phyloP scores from a whole-genome alignment of 2,329 filamentous ascomycete species.

The Arthrinium puccinioides region DNA sequence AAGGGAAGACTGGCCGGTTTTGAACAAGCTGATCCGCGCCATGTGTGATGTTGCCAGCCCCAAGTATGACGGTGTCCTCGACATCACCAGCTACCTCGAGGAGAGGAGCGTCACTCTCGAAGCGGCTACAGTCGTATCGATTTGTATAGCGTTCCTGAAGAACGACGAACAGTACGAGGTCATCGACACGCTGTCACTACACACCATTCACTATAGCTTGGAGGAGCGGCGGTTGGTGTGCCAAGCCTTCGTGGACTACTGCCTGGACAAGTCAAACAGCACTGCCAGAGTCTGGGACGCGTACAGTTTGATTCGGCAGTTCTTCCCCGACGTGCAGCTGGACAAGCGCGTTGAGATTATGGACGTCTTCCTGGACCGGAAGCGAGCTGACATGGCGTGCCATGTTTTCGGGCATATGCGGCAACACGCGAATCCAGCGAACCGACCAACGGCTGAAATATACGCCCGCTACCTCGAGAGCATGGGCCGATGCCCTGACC shows the following conservation, averaged over 20 bases:
- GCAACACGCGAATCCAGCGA: slow-evolving; percentile 54
- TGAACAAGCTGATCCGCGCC: slow-evolving; percentile 67
- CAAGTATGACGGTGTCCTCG: slow-evolving; percentile 64
- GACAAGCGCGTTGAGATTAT: slow-evolving; percentile 65
- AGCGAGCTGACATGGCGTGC: slow-evolving; percentile 75
- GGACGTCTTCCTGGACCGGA: slow-evolving; percentile 71
- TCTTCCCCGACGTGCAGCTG: slow-evolving; percentile 59
- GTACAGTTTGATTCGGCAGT: slow-evolving; percentile 59
- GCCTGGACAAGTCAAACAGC: slow-evolving; percentile 53
- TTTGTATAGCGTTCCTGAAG: slow-evolving; percentile 68
- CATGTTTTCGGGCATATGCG: slow-evolving; percentile 92
- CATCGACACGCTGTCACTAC: slow-evolving; percentile 72
- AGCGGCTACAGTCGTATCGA: slow-evolving; percentile 63
- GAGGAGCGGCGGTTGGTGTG: slow-evolving; percentile 62
- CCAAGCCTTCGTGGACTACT: slow-evolving; percentile 60
- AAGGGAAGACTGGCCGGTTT: slow-evolving; percentile 51
- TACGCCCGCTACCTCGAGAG: slow-evolving; percentile 76
- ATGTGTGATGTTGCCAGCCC: slow-evolving; percentile 54
- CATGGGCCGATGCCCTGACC: slow-evolving; percentile 53
- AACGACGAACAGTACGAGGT: slow-evolving; percentile 73
- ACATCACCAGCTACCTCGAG: slow-evolving; percentile 66
- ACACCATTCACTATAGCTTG: slow-evolving; percentile 63
- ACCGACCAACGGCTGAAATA: slow-evolving; percentile 63
- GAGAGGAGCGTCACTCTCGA: slow-evolving; percentile 63
- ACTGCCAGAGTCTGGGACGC: slow-evolving; percentile 58